Conservation (phyloP, 495 filamentous ascomycete genomes). For the Aspergillus wentii region DNA sequence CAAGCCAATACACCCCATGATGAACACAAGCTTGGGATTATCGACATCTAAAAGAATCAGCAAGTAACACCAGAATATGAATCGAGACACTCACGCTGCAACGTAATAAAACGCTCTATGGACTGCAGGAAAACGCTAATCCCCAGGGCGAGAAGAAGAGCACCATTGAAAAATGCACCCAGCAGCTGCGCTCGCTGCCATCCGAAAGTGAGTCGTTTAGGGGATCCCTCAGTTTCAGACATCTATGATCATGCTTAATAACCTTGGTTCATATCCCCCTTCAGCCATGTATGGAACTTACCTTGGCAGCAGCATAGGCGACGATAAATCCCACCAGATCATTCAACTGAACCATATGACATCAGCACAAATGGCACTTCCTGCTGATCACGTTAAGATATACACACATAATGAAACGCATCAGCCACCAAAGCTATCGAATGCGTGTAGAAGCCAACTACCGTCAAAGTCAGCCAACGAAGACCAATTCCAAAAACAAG, state of each 20-base stretch:
- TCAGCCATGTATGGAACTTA: conserved; percentile 23
- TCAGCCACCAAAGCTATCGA: conserved; percentile 88
- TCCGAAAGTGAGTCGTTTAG: conserved; percentile 41
- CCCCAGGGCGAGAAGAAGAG: conserved; percentile 85
- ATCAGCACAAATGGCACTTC: conserved; percentile 1
- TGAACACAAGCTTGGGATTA: conserved; percentile 57
- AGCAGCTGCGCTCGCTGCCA: conserved; percentile 88
- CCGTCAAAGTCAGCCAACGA: conserved; percentile 5
- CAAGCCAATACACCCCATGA: conserved; percentile 75
- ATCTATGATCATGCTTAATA: conserved; percentile 13
- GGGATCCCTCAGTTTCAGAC: conserved; percentile 21
- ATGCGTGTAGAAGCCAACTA: conserved; percentile 71
- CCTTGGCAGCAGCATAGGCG: conserved; percentile 78
- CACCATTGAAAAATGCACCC: conserved; percentile 87
- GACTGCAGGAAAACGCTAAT: conserved; percentile 91
- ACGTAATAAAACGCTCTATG: conserved; percentile 66
- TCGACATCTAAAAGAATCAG: conserved; percentile 11
- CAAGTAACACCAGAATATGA: conserved; percentile 6
- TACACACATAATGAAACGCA: conserved; percentile 84
- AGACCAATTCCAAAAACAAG: not conserved
- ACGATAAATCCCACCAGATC: conserved; percentile 85
- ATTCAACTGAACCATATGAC: conserved; percentile 56
- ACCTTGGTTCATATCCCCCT: not conserved
- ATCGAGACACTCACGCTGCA: conserved; percentile 26
- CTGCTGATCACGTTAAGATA: not conserved